Evolutionary conservation across 495 filamentous ascomycete species (phyloP).

Genomic region (Chaetomium tenue): DNA sequence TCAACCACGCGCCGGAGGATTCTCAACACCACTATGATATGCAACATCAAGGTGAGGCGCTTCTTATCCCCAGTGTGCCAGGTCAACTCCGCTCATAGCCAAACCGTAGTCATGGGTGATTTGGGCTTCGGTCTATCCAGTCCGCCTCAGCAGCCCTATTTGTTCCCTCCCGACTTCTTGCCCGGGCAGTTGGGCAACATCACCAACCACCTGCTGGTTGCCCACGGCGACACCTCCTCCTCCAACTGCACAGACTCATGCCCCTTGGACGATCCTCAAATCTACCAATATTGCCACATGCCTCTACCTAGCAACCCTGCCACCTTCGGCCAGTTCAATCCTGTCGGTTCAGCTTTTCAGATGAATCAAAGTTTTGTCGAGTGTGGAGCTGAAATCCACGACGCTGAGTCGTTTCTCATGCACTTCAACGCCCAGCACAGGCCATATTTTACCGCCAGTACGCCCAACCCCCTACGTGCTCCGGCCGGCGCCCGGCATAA

Average conservation of each 20-base stretch:
- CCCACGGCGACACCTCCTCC: slow-evolving; percentile 27
- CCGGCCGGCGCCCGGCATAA: not conserved
- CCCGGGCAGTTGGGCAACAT: slow-evolving; percentile 27
- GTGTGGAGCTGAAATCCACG: slow-evolving; percentile 34
- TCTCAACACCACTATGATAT: slow-evolving; percentile 19
- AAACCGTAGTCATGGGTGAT: slow-evolving; percentile 17
- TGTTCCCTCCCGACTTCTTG: slow-evolving; percentile 21
- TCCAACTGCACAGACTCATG: slow-evolving; percentile 32
- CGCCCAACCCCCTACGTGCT: slow-evolving; percentile 1
- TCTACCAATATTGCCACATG: slow-evolving; percentile 33
- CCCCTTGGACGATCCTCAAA: slow-evolving; percentile 32
- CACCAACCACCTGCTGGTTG: slow-evolving; percentile 32
- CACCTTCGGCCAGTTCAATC: slow-evolving; percentile 27
- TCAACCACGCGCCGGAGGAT: slow-evolving; percentile 33
- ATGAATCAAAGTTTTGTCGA: slow-evolving; percentile 26
- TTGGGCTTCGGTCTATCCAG: slow-evolving; percentile 25
- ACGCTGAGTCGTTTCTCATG: slow-evolving; percentile 32
- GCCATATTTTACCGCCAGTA: slow-evolving; percentile 22
- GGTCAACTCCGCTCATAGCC: slow-evolving; percentile 14
- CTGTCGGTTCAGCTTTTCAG: slow-evolving; percentile 18
- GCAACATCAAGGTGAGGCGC: slow-evolving; percentile 20
- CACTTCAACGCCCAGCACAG: slow-evolving; percentile 37
- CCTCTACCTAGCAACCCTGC: slow-evolving; percentile 25
- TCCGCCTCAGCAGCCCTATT: slow-evolving; percentile 19
- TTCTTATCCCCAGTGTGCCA: not conserved